These are phyloP conservation scores for Lasiosphaeria hispida DNA, from an alignment of 495 filamentous ascomycete species.

Conservation along the genomic window DNA sequence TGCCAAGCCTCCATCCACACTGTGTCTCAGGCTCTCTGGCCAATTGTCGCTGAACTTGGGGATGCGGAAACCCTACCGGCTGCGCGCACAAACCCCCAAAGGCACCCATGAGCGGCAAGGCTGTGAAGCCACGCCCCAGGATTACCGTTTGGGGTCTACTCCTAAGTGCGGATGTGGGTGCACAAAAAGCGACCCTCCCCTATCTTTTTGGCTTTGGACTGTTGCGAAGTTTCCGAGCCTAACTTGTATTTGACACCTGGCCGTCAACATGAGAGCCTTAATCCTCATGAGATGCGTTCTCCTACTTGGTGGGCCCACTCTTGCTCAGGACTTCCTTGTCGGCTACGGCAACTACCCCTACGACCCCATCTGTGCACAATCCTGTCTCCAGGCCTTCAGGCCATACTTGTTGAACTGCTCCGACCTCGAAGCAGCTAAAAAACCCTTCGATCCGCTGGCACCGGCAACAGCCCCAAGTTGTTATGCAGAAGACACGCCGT, in stretches of 20 bases:
- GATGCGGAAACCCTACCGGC: not conserved
- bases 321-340: slow-evolving; percentile 10
- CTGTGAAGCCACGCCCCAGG: not conserved
- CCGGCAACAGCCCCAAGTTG: slow-evolving; percentile 6
- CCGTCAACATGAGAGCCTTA: not conserved
- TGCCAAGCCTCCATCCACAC: slow-evolving; percentile 7
- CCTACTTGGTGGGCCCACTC: not conserved
- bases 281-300: not conserved
- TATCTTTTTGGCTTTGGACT: not conserved
- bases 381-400: slow-evolving; percentile 5
- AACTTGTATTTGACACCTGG: not conserved
- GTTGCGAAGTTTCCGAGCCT: not conserved
- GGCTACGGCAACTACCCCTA: slow-evolving; percentile 12
- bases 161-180: not conserved
- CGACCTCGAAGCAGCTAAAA: slow-evolving; percentile 8
- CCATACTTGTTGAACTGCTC: slow-evolving; percentile 9
- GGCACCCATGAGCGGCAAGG: not conserved
- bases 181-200: not conserved
- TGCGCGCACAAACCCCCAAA: not conserved
- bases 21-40: not conserved
- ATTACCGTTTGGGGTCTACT: not conserved
- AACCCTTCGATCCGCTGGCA: slow-evolving; percentile 7
- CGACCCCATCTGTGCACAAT: slow-evolving; percentile 7
- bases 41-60: not conserved
- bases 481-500: slow-evolving; percentile 3